These are phyloP conservation scores for Fusarium sambucinum DNA, from an alignment of 2,329 filamentous ascomycete genomes.

Conservation along the genomic window DNA sequence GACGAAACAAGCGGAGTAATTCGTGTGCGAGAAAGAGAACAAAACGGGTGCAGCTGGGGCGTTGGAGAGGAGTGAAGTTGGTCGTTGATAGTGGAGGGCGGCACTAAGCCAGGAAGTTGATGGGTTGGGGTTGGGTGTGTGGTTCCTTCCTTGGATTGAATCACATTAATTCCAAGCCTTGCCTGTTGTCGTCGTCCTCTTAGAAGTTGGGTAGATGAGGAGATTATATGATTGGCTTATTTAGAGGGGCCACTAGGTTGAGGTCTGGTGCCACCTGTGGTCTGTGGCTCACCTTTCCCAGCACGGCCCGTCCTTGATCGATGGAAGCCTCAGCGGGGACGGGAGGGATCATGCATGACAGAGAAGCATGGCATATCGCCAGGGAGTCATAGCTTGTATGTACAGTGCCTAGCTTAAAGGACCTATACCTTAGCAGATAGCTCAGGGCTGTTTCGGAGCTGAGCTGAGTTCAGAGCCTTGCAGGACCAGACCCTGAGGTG, in stretches of 20 bases:
- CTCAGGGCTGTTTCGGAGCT: constrained; percentile 18
- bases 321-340: constrained; percentile 36
- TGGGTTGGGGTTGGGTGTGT: constrained; percentile 45
- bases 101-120: constrained; percentile 39
- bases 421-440: constrained; percentile 8
- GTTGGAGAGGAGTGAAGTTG: constrained; percentile 48
- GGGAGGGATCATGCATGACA: constrained; percentile 43
- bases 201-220: constrained; percentile 26
- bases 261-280: constrained; percentile 36
- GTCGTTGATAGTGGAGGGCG: constrained; percentile 44
- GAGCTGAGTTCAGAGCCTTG: constrained; percentile 27
- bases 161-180: constrained; percentile 35
- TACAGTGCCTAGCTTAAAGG: constrained; percentile 3
- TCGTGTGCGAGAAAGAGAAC: constrained; percentile 33
- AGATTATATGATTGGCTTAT: constrained; percentile 53
- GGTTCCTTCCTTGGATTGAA: constrained; percentile 37
- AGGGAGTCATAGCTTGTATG: constrained; percentile 15
- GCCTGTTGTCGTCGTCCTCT: constrained; percentile 30
- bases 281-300: constrained; percentile 30
- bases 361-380: constrained; percentile 38
- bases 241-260: constrained; percentile 29
- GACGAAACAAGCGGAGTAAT: constrained; percentile 29
- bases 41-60: constrained; percentile 43
- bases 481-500: constrained; percentile 28
- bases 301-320: constrained; percentile 35